Evolutionary conservation across 2,329 filamentous ascomycete species (phyloP), one percentile per base, ranked within the genome.

Genomic region (Talaromyces sp.): DNA sequence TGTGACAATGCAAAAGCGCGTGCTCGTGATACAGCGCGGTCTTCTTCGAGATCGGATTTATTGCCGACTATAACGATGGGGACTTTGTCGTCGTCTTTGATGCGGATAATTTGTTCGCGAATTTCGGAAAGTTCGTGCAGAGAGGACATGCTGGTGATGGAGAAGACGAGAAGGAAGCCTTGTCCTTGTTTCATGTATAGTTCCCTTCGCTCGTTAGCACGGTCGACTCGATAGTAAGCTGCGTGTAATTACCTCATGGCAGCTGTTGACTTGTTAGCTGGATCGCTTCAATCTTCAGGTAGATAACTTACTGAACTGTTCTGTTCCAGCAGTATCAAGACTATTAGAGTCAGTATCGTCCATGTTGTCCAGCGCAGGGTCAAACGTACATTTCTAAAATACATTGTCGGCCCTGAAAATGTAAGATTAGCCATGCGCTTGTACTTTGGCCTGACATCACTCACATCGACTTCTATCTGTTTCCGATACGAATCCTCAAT

Each of bases 141-240:
- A n/a, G 92, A 96, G 39, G 91, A 91, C 67, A 85, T 83, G 67
- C 91, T 95, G 19, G 92, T 94, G 74, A 96, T 96, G 78, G 90
- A 94, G 80, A 96, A 97, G 65, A 96, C 93, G 43, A 97, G 85
- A 63, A 97, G 85, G 76, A 97, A 97, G 0, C 93, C 92, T 79
- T 96, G 92, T 63, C 92, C 92, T 45, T 92, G 91, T 76, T 95
- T 95, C 91, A 97, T 96, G 82, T 96, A 95, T 54, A 94, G 83
- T 75, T 95, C 91, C 74, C 91, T 85, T 70, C n/a, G 33, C 16
- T 22, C 5, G 35, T 62, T 45, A 66, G 70, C 71, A n/a, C 9
- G 16, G n/a, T 22, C n/a, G 27, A 54, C 9, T 54, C 16, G 16
- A 9, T 35, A 54, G 16, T 19, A 54, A 13, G 11, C 27, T 31